phyloP scores from a whole-genome alignment of 805 yeast species.

The Barnettozyma populi region DNA sequence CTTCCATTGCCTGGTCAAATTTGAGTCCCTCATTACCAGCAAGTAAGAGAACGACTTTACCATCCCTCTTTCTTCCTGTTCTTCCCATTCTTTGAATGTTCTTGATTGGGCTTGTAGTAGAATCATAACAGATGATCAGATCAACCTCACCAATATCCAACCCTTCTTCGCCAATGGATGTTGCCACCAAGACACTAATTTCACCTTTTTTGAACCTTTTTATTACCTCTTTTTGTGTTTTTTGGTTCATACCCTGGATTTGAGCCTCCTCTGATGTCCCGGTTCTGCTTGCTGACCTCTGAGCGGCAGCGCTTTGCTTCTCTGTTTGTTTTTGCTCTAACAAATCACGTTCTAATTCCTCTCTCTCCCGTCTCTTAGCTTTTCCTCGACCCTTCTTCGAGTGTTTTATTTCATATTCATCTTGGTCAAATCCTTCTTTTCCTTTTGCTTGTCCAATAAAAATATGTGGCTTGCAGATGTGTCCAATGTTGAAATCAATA shows the following conservation, averaged over 20 bases:
- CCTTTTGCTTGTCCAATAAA: slow-evolving; percentile 90
- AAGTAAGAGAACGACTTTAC: slow-evolving; percentile 69
- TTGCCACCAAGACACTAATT: slow-evolving; percentile 82
- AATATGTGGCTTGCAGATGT: slow-evolving; percentile 60
- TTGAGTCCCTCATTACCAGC: slow-evolving; percentile 74
- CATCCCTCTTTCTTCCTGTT: slow-evolving; percentile 93
- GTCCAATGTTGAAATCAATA: slow-evolving; percentile 39
- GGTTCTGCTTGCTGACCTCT: slow-evolving; percentile 36
- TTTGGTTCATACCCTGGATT: slow-evolving; percentile 83
- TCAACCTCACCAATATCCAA: slow-evolving; percentile 98
- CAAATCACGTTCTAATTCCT: slow-evolving; percentile 27
- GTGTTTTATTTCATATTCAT: slow-evolving; percentile 37
- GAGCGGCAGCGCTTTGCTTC: slow-evolving; percentile 29
- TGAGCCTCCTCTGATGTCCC: slow-evolving; percentile 75
- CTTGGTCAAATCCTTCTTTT: slow-evolving; percentile 63
- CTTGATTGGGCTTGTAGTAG: slow-evolving; percentile 89
- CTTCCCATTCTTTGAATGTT: slow-evolving; percentile 96
- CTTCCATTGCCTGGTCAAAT: slow-evolving; percentile 79
- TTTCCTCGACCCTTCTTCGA: slow-evolving; percentile 40
- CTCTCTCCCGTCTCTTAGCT: slow-evolving; percentile 28
- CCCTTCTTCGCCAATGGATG: slow-evolving; percentile 98
- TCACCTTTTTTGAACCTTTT: slow-evolving; percentile 66
- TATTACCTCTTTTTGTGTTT: slow-evolving; percentile 75
- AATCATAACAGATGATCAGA: slow-evolving; percentile 85
- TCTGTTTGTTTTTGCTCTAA: slow-evolving; percentile 28